Conservation (phyloP, 1,139 yeast species). For the Blastobotrys illinoisensis region DNA sequence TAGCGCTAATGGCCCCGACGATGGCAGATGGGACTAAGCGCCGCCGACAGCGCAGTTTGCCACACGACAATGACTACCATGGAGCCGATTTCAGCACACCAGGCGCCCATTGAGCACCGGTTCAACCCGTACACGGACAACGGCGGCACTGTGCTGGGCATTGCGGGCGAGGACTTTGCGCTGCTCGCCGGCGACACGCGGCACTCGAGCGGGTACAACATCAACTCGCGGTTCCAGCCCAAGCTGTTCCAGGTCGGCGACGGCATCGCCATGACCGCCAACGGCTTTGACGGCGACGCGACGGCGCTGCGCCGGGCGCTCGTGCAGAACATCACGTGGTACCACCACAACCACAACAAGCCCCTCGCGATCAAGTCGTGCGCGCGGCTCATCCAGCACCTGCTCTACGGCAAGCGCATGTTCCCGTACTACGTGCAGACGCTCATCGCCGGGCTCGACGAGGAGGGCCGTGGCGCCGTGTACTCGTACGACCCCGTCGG, state of each 20-base stretch:
- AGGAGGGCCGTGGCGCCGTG: constrained; percentile 90
- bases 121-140: constrained; percentile 95
- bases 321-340: constrained; percentile 80
- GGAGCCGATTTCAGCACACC: constrained; percentile 6
- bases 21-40: no score
- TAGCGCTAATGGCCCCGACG: no score
- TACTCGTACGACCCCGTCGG: constrained; percentile 98
- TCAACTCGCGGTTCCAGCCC: constrained; percentile 89
- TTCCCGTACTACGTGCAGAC: constrained; percentile 97
- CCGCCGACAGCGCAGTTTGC: no score
- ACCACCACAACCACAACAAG: constrained; percentile 84
- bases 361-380: constrained; percentile 64
- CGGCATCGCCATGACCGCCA: constrained; percentile 80
- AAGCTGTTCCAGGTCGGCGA: constrained; percentile 89
- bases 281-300: constrained; percentile 96
- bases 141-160: constrained; percentile 96
- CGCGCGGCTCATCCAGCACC: constrained; percentile 87
- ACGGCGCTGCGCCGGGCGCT: constrained; percentile 75
- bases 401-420: constrained; percentile 86
- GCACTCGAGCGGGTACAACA: constrained; percentile 89
- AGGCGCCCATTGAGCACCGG: constrained; percentile 75
- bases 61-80: constrained; percentile 2
- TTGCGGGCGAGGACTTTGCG: constrained; percentile 96
- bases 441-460: constrained; percentile 89
- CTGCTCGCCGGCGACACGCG: constrained; percentile 97